Evolutionary conservation across 345 rosid genomes (phyloP), one percentile per base, ranked within the genome.

Genomic region (Lepidium didymum): DNA sequence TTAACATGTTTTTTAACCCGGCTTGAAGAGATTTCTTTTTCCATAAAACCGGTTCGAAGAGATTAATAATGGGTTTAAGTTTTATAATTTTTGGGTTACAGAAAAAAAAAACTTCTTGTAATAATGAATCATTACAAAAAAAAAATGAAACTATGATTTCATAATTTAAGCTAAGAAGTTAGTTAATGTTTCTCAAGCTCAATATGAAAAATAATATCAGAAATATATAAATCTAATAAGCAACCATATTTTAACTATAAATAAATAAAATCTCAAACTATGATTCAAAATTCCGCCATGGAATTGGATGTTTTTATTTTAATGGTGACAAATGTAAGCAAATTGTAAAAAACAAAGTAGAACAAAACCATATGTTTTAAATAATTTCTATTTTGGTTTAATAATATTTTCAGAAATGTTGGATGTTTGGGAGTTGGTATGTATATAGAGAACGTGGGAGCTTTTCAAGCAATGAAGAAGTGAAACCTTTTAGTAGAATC

Each of bases 371-470:
- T 29, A 47, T 37, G 37, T 37, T 27, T 42, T 36, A 65, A 49
- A 64, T 37, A 38, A 47, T 64, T 14, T 8, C 37, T 7, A 41
- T 49, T 29, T 3, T 44, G 60, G 11, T 43, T 59, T 25, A 31
- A 46, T 6, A 13, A 21, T 10, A 5, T 36, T 29, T 64, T 56
- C 79, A 75, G 79, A 75, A 75, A 69, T 3, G 37, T 51, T 75
- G 75, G 79, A 49, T 63, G 1, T 75, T 64, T 40, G 75, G 75
- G 42, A 50, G 72, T 64, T 75, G 79, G 79, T 14, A 35, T 70
- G 75, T 69, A 57, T 70, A 75, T 42, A 57, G 75, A 75, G 69
- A 74, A 74, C 19, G 77, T 43, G 77, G 53, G 46, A 63, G 15
- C 13, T 51, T 27, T 21, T n/a, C 74, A 59, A 51, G 67, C 61